Evolutionary conservation across 2,329 filamentous ascomycete species (phyloP).

Genomic region (Septoria linicola): DNA sequence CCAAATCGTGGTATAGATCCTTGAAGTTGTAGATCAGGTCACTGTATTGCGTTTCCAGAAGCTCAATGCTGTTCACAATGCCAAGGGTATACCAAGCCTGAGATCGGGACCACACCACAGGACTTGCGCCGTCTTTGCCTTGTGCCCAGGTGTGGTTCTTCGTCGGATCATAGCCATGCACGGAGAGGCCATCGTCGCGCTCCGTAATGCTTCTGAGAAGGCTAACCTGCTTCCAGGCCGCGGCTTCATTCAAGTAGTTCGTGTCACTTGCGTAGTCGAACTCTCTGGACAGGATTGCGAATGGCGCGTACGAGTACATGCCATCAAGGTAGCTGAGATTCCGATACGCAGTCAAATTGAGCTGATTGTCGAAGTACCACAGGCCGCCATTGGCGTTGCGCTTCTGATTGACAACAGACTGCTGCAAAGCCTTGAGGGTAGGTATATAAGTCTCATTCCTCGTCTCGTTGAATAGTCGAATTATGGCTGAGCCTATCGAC

Average conservation of each 20-base stretch:
- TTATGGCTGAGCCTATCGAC: conserved; percentile 33
- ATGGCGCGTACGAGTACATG: conserved; percentile 52
- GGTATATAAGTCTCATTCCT: conserved; percentile 21
- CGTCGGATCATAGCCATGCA: conserved; percentile 56
- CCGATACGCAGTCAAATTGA: conserved; percentile 42
- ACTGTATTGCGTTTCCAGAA: conserved; percentile 35
- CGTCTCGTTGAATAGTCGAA: conserved; percentile 24
- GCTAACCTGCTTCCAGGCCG: conserved; percentile 45
- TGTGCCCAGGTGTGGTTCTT: conserved; percentile 55
- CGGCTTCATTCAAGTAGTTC: conserved; percentile 23
- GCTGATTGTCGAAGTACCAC: conserved; percentile 38
- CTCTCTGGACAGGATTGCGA: conserved; percentile 37
- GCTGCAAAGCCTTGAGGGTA: conserved; percentile 25
- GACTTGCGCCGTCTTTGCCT: conserved; percentile 50
- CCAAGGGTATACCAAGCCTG: conserved; percentile 57
- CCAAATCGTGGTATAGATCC: conserved; percentile 42
- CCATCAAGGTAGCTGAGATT: conserved; percentile 57
- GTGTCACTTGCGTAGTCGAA: conserved; percentile 12
- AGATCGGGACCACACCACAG: conserved; percentile 55
- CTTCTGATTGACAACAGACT: conserved; percentile 34
- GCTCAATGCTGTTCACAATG: conserved; percentile 51
- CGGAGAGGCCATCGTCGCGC: conserved; percentile 45
- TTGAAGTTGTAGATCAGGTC: conserved; percentile 38
- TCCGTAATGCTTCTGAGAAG: conserved; percentile 49
- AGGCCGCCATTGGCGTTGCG: conserved; percentile 35